These are phyloP conservation scores for Krasilnikovozyma curviuscula DNA, from an alignment of 768 basidiomycete species.

Conservation along the genomic window DNA sequence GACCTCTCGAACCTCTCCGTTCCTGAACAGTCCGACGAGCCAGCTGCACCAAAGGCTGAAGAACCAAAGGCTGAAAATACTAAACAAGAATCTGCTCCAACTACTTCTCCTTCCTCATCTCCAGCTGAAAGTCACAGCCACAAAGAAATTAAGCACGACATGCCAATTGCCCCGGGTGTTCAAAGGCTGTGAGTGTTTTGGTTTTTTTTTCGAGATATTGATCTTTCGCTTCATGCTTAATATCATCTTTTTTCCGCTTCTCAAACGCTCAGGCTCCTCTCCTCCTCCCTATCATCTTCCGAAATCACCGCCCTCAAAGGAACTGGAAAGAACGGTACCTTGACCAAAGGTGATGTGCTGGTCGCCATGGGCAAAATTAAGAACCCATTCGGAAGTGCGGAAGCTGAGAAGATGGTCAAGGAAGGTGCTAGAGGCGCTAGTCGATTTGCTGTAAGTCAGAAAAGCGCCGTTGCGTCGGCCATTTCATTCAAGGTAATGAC, in stretches of 20 bases:
- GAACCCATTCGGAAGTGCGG: constrained; percentile 23
- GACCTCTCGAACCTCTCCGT: constrained; percentile 66
- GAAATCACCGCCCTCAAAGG: constrained; percentile 48
- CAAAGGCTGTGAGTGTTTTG: too few relatives aligned
- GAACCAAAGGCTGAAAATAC: too few relatives aligned
- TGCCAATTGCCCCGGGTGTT: background rate
- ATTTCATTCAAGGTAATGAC: too few relatives aligned
- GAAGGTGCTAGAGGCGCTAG: too few relatives aligned
- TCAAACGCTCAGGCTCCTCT: constrained; percentile 27
- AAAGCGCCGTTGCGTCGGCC: too few relatives aligned
- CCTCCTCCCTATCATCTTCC: constrained; percentile 15
- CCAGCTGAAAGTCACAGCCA: constrained; percentile 14
- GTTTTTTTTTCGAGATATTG: constrained; percentile 22
- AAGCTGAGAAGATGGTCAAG: constrained; percentile 7
- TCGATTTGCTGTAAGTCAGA: too few relatives aligned
- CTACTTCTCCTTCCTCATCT: constrained; percentile 9
- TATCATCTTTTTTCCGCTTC: constrained; percentile 14
- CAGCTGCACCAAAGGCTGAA: too few relatives aligned
- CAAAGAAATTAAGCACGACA: constrained; percentile 14
- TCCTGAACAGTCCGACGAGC: constrained; percentile 20
- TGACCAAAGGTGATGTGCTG: constrained; percentile 91
- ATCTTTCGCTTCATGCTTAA: constrained; percentile 16
- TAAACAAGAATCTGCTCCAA: background rate
- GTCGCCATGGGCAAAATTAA: constrained; percentile 60
- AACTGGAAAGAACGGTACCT: constrained; percentile 76